Conservation (phyloP, 192 early-diverging fungal genomes). For the Linnemannia schmuckeri region DNA sequence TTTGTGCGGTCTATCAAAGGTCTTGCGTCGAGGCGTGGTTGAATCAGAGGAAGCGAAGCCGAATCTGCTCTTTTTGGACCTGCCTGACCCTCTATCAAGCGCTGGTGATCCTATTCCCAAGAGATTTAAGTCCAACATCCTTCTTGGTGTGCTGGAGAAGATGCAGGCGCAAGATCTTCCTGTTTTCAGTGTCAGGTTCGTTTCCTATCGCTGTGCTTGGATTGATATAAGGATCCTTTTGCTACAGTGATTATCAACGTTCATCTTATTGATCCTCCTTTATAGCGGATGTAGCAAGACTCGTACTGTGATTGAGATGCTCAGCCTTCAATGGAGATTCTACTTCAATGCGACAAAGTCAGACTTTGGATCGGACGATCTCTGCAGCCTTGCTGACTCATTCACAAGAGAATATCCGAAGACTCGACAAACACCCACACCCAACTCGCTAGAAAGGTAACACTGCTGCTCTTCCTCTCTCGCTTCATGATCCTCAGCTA, state of each 20-base stretch:
- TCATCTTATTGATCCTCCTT: too few species aligned
- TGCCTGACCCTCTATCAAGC: conserved; percentile 17
- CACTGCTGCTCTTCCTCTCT: conserved; percentile 29
- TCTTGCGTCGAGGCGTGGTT: not conserved
- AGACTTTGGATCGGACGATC: too few species aligned
- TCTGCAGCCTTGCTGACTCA: not conserved
- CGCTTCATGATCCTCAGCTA: conserved; percentile 28
- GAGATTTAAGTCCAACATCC: conserved; percentile 19
- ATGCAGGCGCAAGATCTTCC: conserved; percentile 24
- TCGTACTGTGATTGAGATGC: not conserved
- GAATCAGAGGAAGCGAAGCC: conserved; percentile 13
- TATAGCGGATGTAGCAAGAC: too few species aligned
- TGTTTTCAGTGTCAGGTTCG: conserved; percentile 16
- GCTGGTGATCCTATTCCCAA: conserved; percentile 13
- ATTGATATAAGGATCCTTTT: too few species aligned
- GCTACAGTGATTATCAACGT: too few species aligned
- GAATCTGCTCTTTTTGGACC: conserved; percentile 34
- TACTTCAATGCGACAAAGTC: not conserved
- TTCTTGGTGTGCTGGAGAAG: conserved; percentile 12
- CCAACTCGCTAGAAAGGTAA: conserved; percentile 26
- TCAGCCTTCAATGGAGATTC: not conserved
- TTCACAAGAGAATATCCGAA: not conserved
- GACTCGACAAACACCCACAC: not conserved
- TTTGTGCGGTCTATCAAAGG: not conserved
- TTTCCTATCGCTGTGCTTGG: not conserved